Evolutionary conservation across 2,329 filamentous ascomycete species (phyloP).

Genomic region (Neurospora crassa): DNA sequence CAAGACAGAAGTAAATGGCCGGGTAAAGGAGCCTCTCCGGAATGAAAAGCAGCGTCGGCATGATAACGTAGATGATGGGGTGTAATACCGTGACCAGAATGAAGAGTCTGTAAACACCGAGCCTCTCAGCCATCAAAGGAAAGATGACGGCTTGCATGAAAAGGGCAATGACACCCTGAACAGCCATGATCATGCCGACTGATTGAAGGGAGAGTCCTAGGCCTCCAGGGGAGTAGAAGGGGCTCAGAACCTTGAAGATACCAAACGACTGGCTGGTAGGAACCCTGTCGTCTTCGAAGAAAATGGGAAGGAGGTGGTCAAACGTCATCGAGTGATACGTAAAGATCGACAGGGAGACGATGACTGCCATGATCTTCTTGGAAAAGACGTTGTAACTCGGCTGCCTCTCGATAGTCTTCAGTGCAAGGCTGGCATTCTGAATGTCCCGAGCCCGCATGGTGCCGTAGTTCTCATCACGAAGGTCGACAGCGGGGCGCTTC

Average conservation of each 20-base stretch:
- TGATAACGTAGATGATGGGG: constrained; percentile 49
- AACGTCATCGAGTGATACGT: constrained; percentile 95
- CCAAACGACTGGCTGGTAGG: constrained; percentile 26
- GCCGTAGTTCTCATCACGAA: constrained; percentile 71
- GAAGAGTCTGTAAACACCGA: constrained; percentile 53
- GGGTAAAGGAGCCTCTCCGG: constrained; percentile 41
- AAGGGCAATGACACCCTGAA: constrained; percentile 53
- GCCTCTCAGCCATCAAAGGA: constrained; percentile 44
- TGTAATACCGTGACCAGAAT: constrained; percentile 49
- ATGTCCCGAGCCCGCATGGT: constrained; percentile 46
- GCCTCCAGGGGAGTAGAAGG: constrained; percentile 50
- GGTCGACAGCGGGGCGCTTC: constrained; percentile 61
- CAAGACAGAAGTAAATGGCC: constrained; percentile 48
- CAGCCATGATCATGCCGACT: constrained; percentile 43
- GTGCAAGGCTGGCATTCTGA: constrained; percentile 31
- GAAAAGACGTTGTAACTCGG: constrained; percentile 35
- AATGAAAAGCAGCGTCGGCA: constrained; percentile 48
- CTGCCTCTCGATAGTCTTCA: constrained; percentile 24
- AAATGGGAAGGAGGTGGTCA: constrained; percentile 86
- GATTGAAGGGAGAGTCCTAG: constrained; percentile 52
- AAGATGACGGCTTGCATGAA: constrained; percentile 64
- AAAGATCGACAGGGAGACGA: constrained; percentile 79
- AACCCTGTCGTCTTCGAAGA: constrained; percentile 68
- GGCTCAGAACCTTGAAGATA: constrained; percentile 20
- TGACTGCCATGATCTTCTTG: constrained; percentile 62